Conservation (phyloP, 2,329 filamentous ascomycete species). For the Pseudogymnoascus sp. region DNA sequence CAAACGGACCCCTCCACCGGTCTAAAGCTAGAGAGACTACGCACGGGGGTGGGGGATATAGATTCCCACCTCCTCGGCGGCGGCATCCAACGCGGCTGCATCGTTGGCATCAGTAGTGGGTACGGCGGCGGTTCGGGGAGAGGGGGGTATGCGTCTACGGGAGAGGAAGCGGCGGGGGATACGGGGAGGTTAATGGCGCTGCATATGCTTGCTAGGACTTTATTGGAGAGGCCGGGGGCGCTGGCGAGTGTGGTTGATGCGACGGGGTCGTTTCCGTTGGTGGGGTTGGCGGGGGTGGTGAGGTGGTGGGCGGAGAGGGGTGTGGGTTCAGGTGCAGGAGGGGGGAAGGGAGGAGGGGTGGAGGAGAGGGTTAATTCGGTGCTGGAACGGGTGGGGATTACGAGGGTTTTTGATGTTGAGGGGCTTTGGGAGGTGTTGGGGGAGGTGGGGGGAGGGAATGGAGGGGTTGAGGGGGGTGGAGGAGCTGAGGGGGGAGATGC, state of each 20-base stretch:
- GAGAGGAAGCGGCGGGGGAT: background rate
- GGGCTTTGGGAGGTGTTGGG: conserved; percentile 48
- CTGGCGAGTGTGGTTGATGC: conserved; percentile 24
- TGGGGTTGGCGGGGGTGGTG: background rate
- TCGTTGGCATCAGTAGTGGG: conserved; percentile 47
- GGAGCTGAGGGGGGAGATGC: background rate
- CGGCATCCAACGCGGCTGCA: conserved; percentile 41
- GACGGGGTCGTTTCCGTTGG: conserved; percentile 23
- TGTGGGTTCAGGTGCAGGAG: background rate
- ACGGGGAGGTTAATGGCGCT: background rate
- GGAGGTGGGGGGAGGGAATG: conserved; percentile 33
- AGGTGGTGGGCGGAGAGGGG: background rate
- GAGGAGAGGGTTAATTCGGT: conserved; percentile 11
- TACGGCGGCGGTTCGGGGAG: conserved; percentile 30
- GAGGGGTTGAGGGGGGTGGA: no score
- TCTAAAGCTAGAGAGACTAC: background rate
- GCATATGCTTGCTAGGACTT: background rate
- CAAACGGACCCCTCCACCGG: background rate
- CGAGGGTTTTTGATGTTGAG: conserved; percentile 49
- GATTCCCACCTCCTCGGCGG: conserved; percentile 39
- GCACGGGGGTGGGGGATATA: conserved; percentile 40
- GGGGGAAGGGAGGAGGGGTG: background rate
- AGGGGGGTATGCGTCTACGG: no score
- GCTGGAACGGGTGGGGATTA: conserved; percentile 44
- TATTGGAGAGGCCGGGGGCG: background rate